Conservation (phyloP, 371 early-diverging fungal species). For the Smittium culicis region DNA sequence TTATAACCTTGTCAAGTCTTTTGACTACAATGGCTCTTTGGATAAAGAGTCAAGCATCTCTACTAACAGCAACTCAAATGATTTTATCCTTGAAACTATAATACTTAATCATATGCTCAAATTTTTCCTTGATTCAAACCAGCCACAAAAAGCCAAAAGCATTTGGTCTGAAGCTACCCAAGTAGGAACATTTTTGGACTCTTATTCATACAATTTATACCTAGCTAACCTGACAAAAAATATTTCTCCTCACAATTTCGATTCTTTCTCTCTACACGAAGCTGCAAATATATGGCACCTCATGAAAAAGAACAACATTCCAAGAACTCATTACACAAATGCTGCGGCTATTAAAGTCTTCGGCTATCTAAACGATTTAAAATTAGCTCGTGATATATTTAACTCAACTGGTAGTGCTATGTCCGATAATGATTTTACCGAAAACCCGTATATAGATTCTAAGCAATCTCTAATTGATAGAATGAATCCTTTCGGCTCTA, state of each 20-base stretch:
- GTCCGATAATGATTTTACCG: not conserved
- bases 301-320: constrained; percentile 3
- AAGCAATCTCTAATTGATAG: not conserved
- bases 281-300: not conserved
- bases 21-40: not conserved
- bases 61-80: not conserved
- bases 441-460: not conserved
- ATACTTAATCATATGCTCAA: constrained; percentile 5
- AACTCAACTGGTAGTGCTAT: not conserved
- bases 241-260: not conserved
- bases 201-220: constrained; percentile 4
- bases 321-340: not conserved
- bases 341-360: not conserved
- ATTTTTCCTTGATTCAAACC: not conserved
- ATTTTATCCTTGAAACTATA: not conserved
- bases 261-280: not conserved
- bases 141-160: not conserved
- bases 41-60: not conserved
- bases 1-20: not conserved
- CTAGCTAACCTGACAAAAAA: not conserved
- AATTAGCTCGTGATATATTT: not conserved
- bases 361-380: not conserved
- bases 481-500: not conserved
- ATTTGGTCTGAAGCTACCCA: not conserved
- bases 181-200: not conserved